These are phyloP conservation scores for Mycena alexandri DNA, from an alignment of 768 basidiomycete species.

Conservation along the genomic window DNA sequence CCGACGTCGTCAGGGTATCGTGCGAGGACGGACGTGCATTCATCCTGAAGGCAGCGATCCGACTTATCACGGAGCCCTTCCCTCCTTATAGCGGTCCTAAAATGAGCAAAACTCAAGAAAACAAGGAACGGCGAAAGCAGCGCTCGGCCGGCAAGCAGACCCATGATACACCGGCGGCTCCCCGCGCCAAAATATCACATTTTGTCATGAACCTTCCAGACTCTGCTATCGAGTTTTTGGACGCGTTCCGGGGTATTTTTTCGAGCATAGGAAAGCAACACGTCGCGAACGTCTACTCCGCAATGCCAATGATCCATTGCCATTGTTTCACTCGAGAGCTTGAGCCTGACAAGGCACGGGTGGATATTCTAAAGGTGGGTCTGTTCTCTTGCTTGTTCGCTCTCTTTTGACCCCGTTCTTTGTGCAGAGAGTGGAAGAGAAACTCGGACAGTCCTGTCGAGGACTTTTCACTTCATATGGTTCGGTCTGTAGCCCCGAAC, in stretches of 20 bases:
- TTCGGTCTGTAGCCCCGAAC: constrained; percentile 93
- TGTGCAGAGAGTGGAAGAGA: constrained; percentile 77
- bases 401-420: constrained; percentile 33
- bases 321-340: constrained; percentile 95
- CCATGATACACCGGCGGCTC: constrained; percentile 40
- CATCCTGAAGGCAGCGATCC: constrained; percentile 70
- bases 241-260: constrained; percentile 86
- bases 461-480: constrained; percentile 73
- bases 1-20: constrained; percentile 73
- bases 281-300: constrained; percentile 61
- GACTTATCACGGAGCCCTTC: constrained; percentile 76
- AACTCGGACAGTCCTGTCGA: constrained; percentile 65
- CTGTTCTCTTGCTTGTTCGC: constrained; percentile 17
- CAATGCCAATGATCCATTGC: constrained; percentile 94
- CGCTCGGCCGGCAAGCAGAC: constrained; percentile 40
- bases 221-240: constrained; percentile 89
- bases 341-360: constrained; percentile 73
- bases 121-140: constrained; percentile 53
- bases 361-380: constrained; percentile 86
- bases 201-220: constrained; percentile 99
- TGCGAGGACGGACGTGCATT: constrained; percentile 92
- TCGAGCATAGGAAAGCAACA: constrained; percentile 49
- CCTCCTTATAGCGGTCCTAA: constrained; percentile 64
- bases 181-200: constrained; percentile 76
- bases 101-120: constrained; percentile 59